Evolutionary conservation across 495 filamentous ascomycete species (phyloP), one percentile per base, ranked within the genome.

Genomic region (Gamarada debralockiae): DNA sequence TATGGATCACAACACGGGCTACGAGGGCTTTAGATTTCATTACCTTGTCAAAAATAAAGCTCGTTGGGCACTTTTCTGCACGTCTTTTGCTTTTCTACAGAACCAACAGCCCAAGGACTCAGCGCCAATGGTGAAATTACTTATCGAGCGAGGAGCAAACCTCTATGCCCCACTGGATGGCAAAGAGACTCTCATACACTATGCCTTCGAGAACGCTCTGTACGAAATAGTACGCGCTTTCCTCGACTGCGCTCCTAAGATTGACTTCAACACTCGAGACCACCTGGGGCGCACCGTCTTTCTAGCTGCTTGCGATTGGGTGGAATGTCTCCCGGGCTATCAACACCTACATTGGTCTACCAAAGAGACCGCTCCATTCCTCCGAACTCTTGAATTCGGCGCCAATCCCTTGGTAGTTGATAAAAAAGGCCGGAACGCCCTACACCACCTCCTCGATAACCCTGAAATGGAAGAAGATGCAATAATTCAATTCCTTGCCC

Each of bases 381-480:
- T 57, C 1, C n/a, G 39, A 33, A 60, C 57, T 34, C 45, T 67
- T 21, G 42, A 60, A 2, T 41, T 33, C 33, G 60, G 58, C 8
- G 60, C 49, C 2, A 50, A 65, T 55, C 50, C 54, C 4, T 49
- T 57, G 3, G 27, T 44, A 2, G 29, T 61, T 17, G 64, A 67
- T 50, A 56, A 59, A 17, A 33, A 56, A 17, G 60, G 63, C 27
- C 52, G 59, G 22, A 64, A 58, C 22, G 58, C 60, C 13, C 44
- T 69, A 3, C 66, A 69, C 47, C 50, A 59, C 27, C 57, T 69
- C 22, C 51, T 67, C 0, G 45, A 62, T 14, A 58, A 68, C 46
- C 31, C 48, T 5, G 55, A 55, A n/a, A 46, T 48, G 24, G 27
- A 44, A 37, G 55, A 66, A 15, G 53, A 61, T 3, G 50, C 41